Percentiles rank a stretch among this genome's conserved stretches.
These are phyloP conservation scores for Pseudopithomyces chartarum DNA, from an alignment of 2,329 filamentous ascomycete genomes.

Conservation along the genomic window DNA sequence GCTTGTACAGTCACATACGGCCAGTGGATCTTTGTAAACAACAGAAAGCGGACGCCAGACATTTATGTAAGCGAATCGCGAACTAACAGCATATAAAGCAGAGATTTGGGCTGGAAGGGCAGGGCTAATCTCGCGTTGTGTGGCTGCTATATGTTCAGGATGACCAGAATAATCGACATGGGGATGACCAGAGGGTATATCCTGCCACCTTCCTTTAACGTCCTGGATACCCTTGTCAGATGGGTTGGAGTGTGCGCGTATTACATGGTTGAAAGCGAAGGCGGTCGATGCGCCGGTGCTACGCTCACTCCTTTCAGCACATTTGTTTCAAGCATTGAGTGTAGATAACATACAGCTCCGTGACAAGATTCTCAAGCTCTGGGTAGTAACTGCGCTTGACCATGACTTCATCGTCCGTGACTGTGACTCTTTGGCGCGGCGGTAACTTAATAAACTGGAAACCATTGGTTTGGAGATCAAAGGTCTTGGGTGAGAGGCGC, in stretches of 20 bases:
- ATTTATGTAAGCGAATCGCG: slow-evolving; percentile 34
- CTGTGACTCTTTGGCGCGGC: slow-evolving; percentile 7
- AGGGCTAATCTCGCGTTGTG: slow-evolving; percentile 19
- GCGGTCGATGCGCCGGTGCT: slow-evolving; percentile 22
- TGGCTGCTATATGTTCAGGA: slow-evolving; percentile 14
- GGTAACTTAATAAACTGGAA: slow-evolving; percentile 28
- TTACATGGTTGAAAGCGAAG: slow-evolving; percentile 49
- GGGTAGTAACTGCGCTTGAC: slow-evolving; percentile 24
- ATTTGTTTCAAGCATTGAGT: neutral
- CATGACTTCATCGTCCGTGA: slow-evolving; percentile 14
- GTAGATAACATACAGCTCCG: slow-evolving; percentile 13
- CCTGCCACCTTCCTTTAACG: slow-evolving; percentile 50
- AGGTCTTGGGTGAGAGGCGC: slow-evolving; percentile 46
- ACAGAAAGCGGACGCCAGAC: slow-evolving; percentile 35
- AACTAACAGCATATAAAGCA: slow-evolving; percentile 6
- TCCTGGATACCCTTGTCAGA: slow-evolving; percentile 49
- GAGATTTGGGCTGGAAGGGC: slow-evolving; percentile 14
- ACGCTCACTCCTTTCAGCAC: neutral
- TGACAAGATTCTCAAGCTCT: slow-evolving; percentile 18
- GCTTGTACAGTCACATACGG: slow-evolving; percentile 25
- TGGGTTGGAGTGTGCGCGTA: slow-evolving; percentile 53
- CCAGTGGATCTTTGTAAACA: slow-evolving; percentile 30
- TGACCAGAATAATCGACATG: slow-evolving; percentile 27
- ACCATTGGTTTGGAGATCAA: slow-evolving; percentile 44
- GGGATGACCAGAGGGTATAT: slow-evolving; percentile 25